Evolutionary conservation across 768 basidiomycete genomes (phyloP).

Genomic region (Psilocybe sp.): DNA sequence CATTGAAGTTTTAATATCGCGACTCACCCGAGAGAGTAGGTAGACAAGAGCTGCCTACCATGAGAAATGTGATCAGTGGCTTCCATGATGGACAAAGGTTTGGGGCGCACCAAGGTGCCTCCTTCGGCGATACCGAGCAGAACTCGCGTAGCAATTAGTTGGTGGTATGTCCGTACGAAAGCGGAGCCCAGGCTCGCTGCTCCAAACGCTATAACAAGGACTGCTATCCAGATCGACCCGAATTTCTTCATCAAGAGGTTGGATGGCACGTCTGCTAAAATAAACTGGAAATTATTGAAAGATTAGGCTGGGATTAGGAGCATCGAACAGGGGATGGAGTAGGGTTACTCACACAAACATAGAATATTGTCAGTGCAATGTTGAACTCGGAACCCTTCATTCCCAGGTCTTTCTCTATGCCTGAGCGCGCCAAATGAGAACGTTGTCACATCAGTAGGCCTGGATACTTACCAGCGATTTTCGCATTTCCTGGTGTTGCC

Average conservation of each 20-base stretch:
- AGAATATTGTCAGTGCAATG: conserved; percentile 36
- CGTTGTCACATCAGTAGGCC: too few relatives aligned
- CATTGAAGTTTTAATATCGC: background rate
- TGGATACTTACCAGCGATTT: conserved; percentile 11
- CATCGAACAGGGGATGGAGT: background rate
- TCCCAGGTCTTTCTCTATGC: conserved; percentile 35
- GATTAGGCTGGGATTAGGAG: background rate
- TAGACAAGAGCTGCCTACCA: conserved; percentile 33
- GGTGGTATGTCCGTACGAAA: background rate
- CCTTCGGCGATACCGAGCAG: conserved; percentile 3
- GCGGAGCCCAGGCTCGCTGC: conserved; percentile 31
- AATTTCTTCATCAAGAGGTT: conserved; percentile 36
- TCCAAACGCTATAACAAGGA: conserved; percentile 34
- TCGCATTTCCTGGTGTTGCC: conserved; percentile 8
- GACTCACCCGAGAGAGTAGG: conserved; percentile 27
- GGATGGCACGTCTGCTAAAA: conserved; percentile 34
- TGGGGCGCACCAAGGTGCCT: conserved; percentile 32
- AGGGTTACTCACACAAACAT: conserved; percentile 25
- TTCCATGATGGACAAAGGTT: background rate
- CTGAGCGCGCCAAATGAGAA: conserved; percentile 10
- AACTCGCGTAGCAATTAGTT: conserved; percentile 4
- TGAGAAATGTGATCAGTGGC: background rate
- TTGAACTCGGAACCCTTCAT: conserved; percentile 38
- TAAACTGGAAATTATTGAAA: conserved; percentile 21
- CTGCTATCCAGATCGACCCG: conserved; percentile 33